Percentiles rank a stretch among this genome's conserved stretches.
phyloP scores from a whole-genome alignment of 495 filamentous ascomycete species.

The Wilcoxina mikolae region DNA sequence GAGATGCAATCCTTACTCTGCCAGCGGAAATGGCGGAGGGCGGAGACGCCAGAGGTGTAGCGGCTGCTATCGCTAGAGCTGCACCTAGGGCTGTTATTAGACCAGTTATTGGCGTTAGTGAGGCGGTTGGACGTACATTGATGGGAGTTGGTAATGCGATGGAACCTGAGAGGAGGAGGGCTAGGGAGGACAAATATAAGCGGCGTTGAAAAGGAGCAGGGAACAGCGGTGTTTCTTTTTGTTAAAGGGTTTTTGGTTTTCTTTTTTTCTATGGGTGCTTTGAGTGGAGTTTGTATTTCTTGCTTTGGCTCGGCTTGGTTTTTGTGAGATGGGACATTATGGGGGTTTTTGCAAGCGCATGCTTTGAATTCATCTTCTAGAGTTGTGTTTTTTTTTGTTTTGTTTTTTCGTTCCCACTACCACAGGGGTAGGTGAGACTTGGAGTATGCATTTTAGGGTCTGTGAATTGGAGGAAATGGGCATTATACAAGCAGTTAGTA shows the following conservation, averaged over 20 bases:
- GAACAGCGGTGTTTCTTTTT: neutral
- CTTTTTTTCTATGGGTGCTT: neutral
- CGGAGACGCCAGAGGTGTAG: conserved; percentile 59
- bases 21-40: conserved; percentile 83
- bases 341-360: neutral
- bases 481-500: neutral
- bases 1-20: conserved; percentile 88
- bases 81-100: conserved; percentile 83
- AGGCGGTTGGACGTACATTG: conserved; percentile 76
- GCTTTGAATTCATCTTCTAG: neutral
- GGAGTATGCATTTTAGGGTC: neutral
- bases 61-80: conserved; percentile 59
- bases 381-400: neutral
- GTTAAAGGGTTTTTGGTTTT: neutral
- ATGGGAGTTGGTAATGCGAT: conserved; percentile 87
- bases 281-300: neutral
- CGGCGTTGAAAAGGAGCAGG: neutral
- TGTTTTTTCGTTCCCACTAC: neutral
- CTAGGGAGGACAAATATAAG: conserved; percentile 54
- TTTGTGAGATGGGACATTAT: neutral
- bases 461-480: neutral
- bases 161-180: conserved; percentile 66
- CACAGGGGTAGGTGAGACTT: neutral
- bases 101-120: conserved; percentile 78
- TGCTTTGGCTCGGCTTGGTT: neutral